A percentile compares a stretch with the other conserved stretches of the same genome.
Conservation (phyloP, 2,329 filamentous ascomycete genomes). For the Acephala macrosclerotiorum region DNA sequence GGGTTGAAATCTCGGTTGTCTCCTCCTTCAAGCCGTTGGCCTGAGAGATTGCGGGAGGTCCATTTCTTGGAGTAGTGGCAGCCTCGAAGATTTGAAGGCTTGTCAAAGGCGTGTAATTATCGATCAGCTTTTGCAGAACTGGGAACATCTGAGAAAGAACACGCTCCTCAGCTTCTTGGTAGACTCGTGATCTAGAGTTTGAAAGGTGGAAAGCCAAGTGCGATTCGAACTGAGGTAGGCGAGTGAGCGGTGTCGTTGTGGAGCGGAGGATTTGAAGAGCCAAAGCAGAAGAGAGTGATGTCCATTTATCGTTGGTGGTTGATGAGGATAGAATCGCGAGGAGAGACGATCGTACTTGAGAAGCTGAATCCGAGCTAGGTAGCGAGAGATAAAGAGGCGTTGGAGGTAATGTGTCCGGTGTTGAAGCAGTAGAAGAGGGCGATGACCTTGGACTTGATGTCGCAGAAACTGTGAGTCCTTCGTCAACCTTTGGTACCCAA, state of each 20-base stretch:
- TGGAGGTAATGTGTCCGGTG: slow-evolving; percentile 35
- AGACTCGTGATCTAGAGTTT: slow-evolving; percentile 38
- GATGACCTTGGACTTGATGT: slow-evolving; percentile 41
- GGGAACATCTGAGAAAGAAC: slow-evolving; percentile 40
- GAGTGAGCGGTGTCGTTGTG: slow-evolving; percentile 40
- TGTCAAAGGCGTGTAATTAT: slow-evolving; percentile 40
- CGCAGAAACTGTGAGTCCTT: slow-evolving; percentile 31
- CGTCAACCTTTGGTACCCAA: slow-evolving; percentile 38
- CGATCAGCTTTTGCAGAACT: slow-evolving; percentile 41
- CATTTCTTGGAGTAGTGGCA: slow-evolving; percentile 39
- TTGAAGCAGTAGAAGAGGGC: slow-evolving; percentile 40
- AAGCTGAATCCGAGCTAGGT: slow-evolving; percentile 34
- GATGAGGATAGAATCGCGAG: slow-evolving; percentile 42
- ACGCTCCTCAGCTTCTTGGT: slow-evolving; percentile 40
- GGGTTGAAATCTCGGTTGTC: slow-evolving; percentile 73
- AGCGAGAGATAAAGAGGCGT: slow-evolving; percentile 40
- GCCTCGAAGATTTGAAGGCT: slow-evolving; percentile 44
- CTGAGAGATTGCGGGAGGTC: slow-evolving; percentile 14
- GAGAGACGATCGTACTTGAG: slow-evolving; percentile 39
- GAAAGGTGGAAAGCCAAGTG: slow-evolving; percentile 43
- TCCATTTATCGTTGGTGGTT: slow-evolving; percentile 40
- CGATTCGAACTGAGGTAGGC: slow-evolving; percentile 42
- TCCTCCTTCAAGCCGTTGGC: slow-evolving; percentile 35
- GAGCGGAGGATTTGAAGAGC: slow-evolving; percentile 45
- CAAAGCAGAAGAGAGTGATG: slow-evolving; percentile 34